Evolutionary conservation across 2,329 filamentous ascomycete genomes (phyloP).

Genomic region (Colletotrichum cordylinicola): DNA sequence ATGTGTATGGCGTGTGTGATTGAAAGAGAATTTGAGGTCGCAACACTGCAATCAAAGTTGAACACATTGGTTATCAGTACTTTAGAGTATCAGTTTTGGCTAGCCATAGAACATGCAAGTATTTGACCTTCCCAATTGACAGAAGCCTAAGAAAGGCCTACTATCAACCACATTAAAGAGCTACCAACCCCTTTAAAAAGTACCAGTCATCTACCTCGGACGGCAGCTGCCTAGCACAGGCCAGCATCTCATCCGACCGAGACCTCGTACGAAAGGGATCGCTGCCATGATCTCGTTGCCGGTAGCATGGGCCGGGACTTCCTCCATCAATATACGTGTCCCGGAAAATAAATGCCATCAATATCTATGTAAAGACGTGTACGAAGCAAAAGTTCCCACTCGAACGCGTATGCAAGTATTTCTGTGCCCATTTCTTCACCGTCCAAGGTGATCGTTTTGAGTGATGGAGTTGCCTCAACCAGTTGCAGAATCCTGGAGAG

Average conservation of each 20-base stretch:
- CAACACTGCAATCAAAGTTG: background rate
- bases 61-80: background rate
- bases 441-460: background rate
- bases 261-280: no score
- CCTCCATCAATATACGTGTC: no score
- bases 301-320: no score
- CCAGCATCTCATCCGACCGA: no score
- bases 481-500: background rate
- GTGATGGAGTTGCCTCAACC: background rate
- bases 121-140: no score
- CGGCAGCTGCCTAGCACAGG: no score
- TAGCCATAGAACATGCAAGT: background rate
- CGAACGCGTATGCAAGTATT: fast-evolving
- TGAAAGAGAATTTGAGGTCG: background rate
- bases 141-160: no score
- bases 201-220: no score
- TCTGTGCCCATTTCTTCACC: background rate
- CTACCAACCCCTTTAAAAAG: no score
- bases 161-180: no score
- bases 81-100: background rate
- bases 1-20: background rate
- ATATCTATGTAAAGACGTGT: background rate
- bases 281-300: no score
- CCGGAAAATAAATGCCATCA: background rate
- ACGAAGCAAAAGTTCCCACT: background rate